These are phyloP conservation scores for Fistulifera solaris DNA, from an alignment of 108 stramenopile genomes.

Conservation along the genomic window DNA sequence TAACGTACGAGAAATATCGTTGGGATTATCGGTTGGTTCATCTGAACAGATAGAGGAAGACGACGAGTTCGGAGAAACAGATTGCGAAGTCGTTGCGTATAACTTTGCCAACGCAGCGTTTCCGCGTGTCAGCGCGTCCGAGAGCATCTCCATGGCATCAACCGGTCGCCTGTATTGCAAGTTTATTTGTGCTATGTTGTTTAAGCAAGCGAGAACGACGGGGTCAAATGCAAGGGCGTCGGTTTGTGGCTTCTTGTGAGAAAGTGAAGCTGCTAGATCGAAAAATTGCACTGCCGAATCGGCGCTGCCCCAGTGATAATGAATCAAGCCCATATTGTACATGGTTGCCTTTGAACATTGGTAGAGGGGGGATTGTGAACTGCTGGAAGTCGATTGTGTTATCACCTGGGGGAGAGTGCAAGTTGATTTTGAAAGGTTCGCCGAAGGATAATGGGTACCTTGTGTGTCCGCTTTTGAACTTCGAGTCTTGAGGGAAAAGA, in stretches of 20 bases:
- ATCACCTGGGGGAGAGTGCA: not conserved
- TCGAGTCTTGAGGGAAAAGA: not conserved
- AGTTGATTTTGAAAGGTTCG: not conserved
- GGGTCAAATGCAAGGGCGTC: conserved; percentile 11
- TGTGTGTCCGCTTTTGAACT: not conserved
- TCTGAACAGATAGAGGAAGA: not conserved
- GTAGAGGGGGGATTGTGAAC: conserved; percentile 5
- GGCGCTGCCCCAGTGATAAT: conserved; percentile 12
- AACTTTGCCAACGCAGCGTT: conserved; percentile 7
- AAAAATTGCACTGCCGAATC: conserved; percentile 17
- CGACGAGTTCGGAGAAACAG: not conserved
- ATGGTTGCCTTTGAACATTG: conserved; percentile 13
- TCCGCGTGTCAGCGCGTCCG: conserved; percentile 8
- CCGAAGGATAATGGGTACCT: not conserved
- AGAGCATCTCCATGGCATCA: conserved; percentile 10
- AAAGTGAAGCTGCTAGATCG: conserved; percentile 7
- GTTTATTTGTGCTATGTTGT: conserved; percentile 14
- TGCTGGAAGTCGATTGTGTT: conserved; percentile 2
- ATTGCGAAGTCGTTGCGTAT: not conserved
- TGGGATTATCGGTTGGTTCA: not conserved
- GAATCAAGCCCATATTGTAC: conserved; percentile 17
- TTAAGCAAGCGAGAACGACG: conserved; percentile 7
- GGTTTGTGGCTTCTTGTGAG: conserved; percentile 1
- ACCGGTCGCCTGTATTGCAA: conserved; percentile 1
- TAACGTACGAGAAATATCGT: not conserved